phyloP scores from a whole-genome alignment of 495 filamentous ascomycete genomes.

The Aspergillus biplanus region DNA sequence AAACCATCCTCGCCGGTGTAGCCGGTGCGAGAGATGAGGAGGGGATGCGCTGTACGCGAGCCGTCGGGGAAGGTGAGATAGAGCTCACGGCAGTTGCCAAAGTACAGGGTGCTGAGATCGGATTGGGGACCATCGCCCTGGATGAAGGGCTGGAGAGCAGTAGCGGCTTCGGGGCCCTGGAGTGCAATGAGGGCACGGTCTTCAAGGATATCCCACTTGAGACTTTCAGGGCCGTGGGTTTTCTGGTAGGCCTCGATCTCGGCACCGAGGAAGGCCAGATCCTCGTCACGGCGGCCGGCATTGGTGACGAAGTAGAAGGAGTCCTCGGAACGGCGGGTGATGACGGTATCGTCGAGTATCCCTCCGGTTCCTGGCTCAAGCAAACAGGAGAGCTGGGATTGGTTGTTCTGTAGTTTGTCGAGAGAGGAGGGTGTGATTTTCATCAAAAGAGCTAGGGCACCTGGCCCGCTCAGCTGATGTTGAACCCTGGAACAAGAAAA shows the following conservation, averaged over 20 bases:
- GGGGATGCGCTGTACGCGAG: slow-evolving; percentile 46
- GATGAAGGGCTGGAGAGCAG: slow-evolving; percentile 63
- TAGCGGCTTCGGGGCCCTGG: slow-evolving; percentile 78
- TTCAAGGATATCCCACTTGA: slow-evolving; percentile 72
- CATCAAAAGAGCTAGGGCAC: slow-evolving; percentile 75
- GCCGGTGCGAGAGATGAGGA: slow-evolving; percentile 83
- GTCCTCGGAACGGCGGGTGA: slow-evolving; percentile 71
- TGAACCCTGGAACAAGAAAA: slow-evolving; percentile 56
- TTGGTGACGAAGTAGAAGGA: slow-evolving; percentile 94
- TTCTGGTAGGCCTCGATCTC: slow-evolving; percentile 62
- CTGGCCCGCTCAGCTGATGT: slow-evolving; percentile 74
- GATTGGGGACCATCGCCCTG: slow-evolving; percentile 42
- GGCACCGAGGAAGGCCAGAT: slow-evolving; percentile 69
- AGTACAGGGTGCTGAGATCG: slow-evolving; percentile 73
- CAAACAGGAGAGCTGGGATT: slow-evolving; percentile 79
- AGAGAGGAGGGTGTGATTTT: slow-evolving; percentile 76
- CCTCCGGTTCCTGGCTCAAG: slow-evolving; percentile 80
- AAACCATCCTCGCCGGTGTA: slow-evolving; percentile 99
- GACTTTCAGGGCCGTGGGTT: slow-evolving; percentile 48
- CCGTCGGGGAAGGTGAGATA: slow-evolving; percentile 54
- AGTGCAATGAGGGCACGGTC: slow-evolving; percentile 76
- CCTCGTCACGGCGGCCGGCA: slow-evolving; percentile 88
- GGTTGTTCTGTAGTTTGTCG: slow-evolving; percentile 56
- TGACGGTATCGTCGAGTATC: slow-evolving; percentile 90
- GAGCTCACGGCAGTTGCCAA: slow-evolving; percentile 70